Conservation (phyloP, 208 protist genomes). For the Herpetomonas tarakana region DNA sequence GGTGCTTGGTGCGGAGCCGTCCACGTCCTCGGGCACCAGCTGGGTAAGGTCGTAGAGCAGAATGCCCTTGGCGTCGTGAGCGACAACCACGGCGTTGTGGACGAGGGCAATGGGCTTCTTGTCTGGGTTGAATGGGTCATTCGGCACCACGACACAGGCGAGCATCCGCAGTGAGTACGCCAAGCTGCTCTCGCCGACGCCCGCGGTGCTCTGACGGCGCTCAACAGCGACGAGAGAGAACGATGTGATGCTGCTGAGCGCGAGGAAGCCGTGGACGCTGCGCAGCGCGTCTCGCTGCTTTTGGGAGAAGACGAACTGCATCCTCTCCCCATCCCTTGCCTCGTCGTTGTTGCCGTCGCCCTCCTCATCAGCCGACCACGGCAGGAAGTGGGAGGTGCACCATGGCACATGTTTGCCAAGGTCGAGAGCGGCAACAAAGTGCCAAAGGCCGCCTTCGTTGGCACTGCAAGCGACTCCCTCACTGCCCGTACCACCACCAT, state of each 20-base stretch:
- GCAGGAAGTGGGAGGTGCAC: slow-evolving; percentile 69
- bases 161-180: slow-evolving; percentile 32
- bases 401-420: slow-evolving; percentile 74
- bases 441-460: slow-evolving; percentile 24
- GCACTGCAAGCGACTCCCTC: not conserved
- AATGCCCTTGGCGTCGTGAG: slow-evolving; percentile 70
- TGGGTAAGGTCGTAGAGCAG: slow-evolving; percentile 40
- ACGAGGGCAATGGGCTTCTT: slow-evolving; percentile 82
- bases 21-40: slow-evolving; percentile 26
- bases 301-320: slow-evolving; percentile 15
- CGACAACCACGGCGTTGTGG: slow-evolving; percentile 52
- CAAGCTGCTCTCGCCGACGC: not conserved
- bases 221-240: slow-evolving; percentile 59
- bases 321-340: not conserved
- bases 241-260: slow-evolving; percentile 64
- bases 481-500: not conserved
- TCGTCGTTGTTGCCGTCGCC: not conserved
- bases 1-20: slow-evolving; percentile 4
- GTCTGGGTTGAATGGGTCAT: slow-evolving; percentile 66
- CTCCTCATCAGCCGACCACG: slow-evolving; percentile 14
- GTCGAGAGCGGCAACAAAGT: slow-evolving; percentile 58
- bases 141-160: slow-evolving; percentile 51
- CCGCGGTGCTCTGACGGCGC: not conserved
- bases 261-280: slow-evolving; percentile 51
- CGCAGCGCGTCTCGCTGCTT: slow-evolving; percentile 15